Percentiles rank a stretch among this genome's conserved stretches.
phyloP scores from a whole-genome alignment of 2,329 filamentous ascomycete species.

The Zymoseptoria passerinii region DNA sequence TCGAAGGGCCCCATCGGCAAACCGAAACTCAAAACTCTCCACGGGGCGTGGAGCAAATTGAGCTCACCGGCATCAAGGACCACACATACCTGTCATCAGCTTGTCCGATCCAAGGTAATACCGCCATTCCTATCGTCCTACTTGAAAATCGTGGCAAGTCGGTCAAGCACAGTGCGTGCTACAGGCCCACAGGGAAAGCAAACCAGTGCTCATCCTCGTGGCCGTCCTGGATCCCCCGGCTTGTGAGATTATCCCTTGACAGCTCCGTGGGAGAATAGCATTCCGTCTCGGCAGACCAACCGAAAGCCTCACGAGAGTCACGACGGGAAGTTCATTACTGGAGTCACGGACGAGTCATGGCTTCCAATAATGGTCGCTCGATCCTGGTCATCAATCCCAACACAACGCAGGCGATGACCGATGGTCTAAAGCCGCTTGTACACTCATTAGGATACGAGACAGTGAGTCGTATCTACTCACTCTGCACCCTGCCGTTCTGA shows the following conservation, averaged over 20 bases:
- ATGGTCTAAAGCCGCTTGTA: conserved; percentile 49
- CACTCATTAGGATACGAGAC: conserved; percentile 37
- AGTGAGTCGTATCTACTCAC: conserved; percentile 23
- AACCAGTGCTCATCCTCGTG: background rate
- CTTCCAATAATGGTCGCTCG: conserved; percentile 20
- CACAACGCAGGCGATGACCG: conserved; percentile 64
- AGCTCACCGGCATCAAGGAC: background rate
- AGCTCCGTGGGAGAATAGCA: background rate
- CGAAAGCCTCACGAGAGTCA: background rate
- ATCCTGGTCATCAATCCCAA: conserved; percentile 75
- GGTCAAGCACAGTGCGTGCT: background rate
- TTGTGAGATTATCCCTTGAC: background rate
- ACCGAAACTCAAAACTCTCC: background rate
- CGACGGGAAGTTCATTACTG: background rate
- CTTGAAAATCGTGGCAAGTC: background rate
- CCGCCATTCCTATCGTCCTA: background rate
- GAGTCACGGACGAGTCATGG: conserved; percentile 1
- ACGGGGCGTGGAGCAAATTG: background rate
- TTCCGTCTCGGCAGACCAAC: background rate
- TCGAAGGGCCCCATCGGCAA: background rate
- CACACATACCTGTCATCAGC: no score
- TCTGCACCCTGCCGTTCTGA: background rate
- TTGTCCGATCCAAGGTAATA: background rate
- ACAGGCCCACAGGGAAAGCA: no score
- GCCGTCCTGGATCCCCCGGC: background rate